phyloP scores from a whole-genome alignment of 306 rosid genomes.

The Rosa lucieae region DNA sequence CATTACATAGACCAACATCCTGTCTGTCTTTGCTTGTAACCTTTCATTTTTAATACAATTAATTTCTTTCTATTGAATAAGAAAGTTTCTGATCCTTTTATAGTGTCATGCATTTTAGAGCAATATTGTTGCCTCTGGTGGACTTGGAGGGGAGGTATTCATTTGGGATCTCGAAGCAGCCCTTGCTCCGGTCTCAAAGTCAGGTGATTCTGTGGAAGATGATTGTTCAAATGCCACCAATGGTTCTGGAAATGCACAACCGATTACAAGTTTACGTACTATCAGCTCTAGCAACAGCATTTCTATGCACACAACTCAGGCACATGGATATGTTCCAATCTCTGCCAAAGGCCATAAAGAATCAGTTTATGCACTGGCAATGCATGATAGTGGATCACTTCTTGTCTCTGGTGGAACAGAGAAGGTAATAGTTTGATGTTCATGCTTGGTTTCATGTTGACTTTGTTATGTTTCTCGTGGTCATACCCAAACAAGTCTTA shows the following conservation, averaged over 20 bases:
- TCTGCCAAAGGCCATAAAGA: conserved; percentile 99
- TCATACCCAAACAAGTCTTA: conserved; percentile 10
- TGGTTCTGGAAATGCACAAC: conserved; percentile 69
- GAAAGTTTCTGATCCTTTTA: conserved; percentile 70
- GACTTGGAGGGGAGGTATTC: conserved; percentile 99
- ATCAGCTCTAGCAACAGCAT: conserved; percentile 82
- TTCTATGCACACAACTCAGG: conserved; percentile 61
- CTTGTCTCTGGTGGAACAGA: conserved; percentile 99
- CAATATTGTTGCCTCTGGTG: conserved; percentile 99
- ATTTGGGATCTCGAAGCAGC: conserved; percentile 98
- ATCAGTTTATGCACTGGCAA: conserved; percentile 95
- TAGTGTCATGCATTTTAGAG: conserved; percentile 99
- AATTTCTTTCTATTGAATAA: conserved; percentile 5
- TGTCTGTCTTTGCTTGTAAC: neutral
- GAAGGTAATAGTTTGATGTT: conserved; percentile 59
- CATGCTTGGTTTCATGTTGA: conserved; percentile 27
- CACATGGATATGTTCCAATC: conserved; percentile 83
- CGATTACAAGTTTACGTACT: conserved; percentile 72
- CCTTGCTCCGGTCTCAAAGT: conserved; percentile 60
- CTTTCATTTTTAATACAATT: neutral
- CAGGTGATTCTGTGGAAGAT: conserved; percentile 69
- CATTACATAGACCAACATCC: neutral
- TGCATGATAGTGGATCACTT: conserved; percentile 87
- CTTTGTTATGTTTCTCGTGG: conserved; percentile 15
- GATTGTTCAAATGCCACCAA: conserved; percentile 70